Evolutionary conservation across 2,329 filamentous ascomycete species (phyloP).

Genomic region (Monosporascus sp.): DNA sequence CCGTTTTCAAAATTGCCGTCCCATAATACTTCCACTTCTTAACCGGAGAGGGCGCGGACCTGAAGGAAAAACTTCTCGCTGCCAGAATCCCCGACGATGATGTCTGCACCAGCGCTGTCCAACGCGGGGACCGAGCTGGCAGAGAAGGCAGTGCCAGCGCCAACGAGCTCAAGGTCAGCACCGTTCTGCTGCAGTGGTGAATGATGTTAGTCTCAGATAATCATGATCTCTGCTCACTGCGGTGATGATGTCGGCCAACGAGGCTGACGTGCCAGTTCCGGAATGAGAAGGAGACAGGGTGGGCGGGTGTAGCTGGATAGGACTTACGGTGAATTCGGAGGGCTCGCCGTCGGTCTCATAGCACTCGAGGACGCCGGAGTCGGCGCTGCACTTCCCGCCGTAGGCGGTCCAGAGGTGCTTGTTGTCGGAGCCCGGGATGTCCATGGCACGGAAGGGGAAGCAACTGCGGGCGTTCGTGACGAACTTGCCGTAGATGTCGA

Average conservation of each 20-base stretch:
- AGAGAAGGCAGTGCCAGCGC: slow-evolving; percentile 3
- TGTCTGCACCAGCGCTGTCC: background rate
- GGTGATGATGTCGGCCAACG: background rate
- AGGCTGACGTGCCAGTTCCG: background rate
- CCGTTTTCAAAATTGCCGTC: too few species aligned
- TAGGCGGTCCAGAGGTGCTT: background rate
- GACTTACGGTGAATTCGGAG: slow-evolving; percentile 2
- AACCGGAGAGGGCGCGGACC: slow-evolving; percentile 1
- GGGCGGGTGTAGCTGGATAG: too few species aligned
- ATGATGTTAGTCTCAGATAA: background rate
- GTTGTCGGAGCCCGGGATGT: slow-evolving; percentile 2
- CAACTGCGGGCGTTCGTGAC: background rate
- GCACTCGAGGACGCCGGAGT: slow-evolving; percentile 1
- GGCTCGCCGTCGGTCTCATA: slow-evolving; percentile 1
- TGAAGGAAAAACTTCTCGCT: slow-evolving; percentile 4
- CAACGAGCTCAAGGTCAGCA: slow-evolving; percentile 4
- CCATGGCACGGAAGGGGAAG: slow-evolving; percentile 2
- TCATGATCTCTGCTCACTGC: background rate
- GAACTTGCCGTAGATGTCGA: slow-evolving; percentile 5
- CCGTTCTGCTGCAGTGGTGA: background rate
- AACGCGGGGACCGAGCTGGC: slow-evolving; percentile 1
- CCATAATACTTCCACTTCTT: background rate
- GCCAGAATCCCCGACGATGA: slow-evolving; percentile 3
- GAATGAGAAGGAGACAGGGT: too few species aligned
- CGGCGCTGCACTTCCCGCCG: slow-evolving; percentile 4